Base-by-base conservation (phyloP, 148 eudicot species). In the Drosera capensis region DNA sequence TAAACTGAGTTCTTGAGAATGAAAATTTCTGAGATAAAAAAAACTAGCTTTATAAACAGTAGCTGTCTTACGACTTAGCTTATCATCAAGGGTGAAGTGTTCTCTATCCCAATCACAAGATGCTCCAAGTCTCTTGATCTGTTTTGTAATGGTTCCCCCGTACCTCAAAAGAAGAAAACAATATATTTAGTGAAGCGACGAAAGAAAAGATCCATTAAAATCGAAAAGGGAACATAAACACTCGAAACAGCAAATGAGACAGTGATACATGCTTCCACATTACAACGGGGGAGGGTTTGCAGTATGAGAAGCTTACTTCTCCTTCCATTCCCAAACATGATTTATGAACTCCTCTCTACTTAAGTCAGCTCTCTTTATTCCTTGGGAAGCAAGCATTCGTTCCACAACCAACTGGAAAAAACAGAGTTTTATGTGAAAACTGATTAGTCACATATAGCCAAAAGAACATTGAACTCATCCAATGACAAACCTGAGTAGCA, bases 251-350 rank as follows among this genome's bases (percentile, higher is more conserved):
- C 4, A 9, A 28, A 4, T 28, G 31, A 28, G 9, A 34, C 14
- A 34, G 38, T 34, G 14, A 34, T 34, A 5, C 5, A 34, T 34
- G 2, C 38, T 34, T 34, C 38, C 14, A 11, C 9, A 34, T 17
- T 45, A 12, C 24, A 51, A 9, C 23, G 2, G 25, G 29, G 19
- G 16, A 28, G 3, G 5, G 3, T 9, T 1, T 31, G 40, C 35
- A 43, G 46, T 23, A 51, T 29, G 18, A 20, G 31, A 48, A 34
- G 23, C 38, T 11, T 12, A 37, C 25, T 20, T 38, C 20, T 80
- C 85, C 71, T 90, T 90, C 99, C 99, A 90, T 71, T 78, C 75
- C 99, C 99, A 90, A 45, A 90, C 95, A 70, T 80, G 79, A 42
- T 78, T 71, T 43, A 73, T 48, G 53, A 90, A 90, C 59, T 81